Conservation (phyloP, 352 stramenopile species). For the Aphanomyces invadans region DNA sequence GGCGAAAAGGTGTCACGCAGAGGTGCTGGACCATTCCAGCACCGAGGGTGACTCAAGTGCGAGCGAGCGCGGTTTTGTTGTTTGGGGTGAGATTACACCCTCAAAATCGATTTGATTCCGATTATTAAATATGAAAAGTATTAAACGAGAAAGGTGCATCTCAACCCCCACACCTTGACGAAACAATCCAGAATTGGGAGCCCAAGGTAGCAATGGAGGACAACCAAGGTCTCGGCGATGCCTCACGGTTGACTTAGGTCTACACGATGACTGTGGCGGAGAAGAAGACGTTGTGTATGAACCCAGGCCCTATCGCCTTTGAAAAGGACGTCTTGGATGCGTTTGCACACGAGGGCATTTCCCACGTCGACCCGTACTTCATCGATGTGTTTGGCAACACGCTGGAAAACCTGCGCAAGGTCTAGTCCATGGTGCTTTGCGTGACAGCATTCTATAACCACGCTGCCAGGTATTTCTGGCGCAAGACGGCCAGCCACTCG, state of each 20-base stretch:
- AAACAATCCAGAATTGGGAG: neutral
- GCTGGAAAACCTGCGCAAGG: slow-evolving; percentile 75
- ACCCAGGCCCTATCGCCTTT: slow-evolving; percentile 76
- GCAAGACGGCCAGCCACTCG: slow-evolving; percentile 54
- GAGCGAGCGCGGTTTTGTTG: no score
- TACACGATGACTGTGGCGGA: slow-evolving; percentile 3
- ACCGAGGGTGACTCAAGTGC: no score
- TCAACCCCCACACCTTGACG: neutral
- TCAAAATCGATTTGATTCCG: neutral
- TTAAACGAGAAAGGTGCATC: neutral
- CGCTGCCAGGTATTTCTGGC: slow-evolving; percentile 43
- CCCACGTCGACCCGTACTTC: slow-evolving; percentile 68
- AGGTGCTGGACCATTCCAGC: no score
- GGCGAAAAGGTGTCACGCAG: no score
- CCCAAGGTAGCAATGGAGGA: no score
- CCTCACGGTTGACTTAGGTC: no score
- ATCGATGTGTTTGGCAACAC: slow-evolving; percentile 68
- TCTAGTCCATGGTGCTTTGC: neutral
- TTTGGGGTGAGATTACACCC: no score
- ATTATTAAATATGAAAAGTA: neutral
- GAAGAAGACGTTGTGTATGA: slow-evolving; percentile 72
- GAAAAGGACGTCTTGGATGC: slow-evolving; percentile 59
- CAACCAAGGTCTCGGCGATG: no score
- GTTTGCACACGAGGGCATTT: slow-evolving; percentile 68
- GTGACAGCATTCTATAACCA: neutral